phyloP scores from a whole-genome alignment of 495 filamentous ascomycete species.

The Tuber indicum region DNA sequence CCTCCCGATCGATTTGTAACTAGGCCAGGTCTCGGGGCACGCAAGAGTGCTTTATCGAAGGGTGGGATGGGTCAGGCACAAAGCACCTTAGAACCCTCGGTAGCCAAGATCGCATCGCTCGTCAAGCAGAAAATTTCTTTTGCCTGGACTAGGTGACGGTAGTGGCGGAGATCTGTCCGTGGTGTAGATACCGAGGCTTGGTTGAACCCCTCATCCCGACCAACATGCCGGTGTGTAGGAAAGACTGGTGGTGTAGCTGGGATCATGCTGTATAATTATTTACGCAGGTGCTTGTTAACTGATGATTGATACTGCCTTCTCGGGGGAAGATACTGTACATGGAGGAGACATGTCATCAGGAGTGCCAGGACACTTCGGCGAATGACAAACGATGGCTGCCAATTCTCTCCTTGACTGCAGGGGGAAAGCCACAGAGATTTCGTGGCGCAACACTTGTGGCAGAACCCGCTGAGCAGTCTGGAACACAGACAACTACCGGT shows the following conservation, averaged over 20 bases:
- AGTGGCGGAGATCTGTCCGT: neutral
- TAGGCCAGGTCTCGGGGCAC: neutral
- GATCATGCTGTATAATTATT: neutral
- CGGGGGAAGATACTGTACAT: neutral
- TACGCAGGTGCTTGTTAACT: neutral
- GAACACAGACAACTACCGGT: neutral
- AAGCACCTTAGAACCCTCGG: neutral
- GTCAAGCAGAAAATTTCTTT: neutral
- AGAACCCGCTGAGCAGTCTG: neutral
- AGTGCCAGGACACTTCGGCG: neutral
- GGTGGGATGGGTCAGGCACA: neutral
- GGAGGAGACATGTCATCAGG: neutral
- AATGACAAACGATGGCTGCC: neutral
- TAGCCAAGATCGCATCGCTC: neutral
- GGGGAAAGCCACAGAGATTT: neutral
- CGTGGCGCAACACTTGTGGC: constrained; percentile 4
- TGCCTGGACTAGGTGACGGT: neutral
- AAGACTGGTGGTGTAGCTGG: neutral
- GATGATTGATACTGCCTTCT: neutral
- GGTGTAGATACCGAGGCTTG: neutral
- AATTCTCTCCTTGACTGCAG: neutral
- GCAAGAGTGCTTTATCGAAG: neutral
- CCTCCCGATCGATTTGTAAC: neutral
- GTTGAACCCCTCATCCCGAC: neutral
- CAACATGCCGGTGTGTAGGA: neutral